phyloP scores from a whole-genome alignment of 331 rosid species.

The Quercus phellos region DNA sequence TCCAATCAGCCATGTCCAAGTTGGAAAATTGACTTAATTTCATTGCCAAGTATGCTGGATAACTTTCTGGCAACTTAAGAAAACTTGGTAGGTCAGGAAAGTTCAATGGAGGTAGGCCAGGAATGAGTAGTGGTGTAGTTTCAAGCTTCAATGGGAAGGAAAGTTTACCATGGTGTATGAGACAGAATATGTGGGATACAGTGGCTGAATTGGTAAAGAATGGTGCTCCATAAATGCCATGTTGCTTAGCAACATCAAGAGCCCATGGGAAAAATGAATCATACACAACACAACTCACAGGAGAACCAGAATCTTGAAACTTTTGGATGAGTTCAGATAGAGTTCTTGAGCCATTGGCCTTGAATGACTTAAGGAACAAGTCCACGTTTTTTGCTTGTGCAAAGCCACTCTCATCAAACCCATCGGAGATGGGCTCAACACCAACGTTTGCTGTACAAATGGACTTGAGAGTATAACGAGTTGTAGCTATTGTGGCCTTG shows the following conservation, averaged over 20 bases:
- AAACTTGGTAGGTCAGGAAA: slow-evolving; percentile 46
- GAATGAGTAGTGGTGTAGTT: slow-evolving; percentile 35
- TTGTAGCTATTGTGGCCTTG: slow-evolving; percentile 60
- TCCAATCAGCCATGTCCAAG: slow-evolving; percentile 49
- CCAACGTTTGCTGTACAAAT: slow-evolving; percentile 22
- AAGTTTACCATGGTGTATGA: slow-evolving; percentile 34
- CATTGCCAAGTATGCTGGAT: slow-evolving; percentile 66
- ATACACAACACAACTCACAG: slow-evolving; percentile 53
- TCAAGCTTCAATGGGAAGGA: slow-evolving; percentile 35
- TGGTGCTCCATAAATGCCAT: slow-evolving; percentile 44
- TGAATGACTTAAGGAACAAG: slow-evolving; percentile 37
- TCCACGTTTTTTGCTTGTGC: slow-evolving; percentile 24
- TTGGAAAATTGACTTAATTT: slow-evolving; percentile 56
- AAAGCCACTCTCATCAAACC: slow-evolving; percentile 39
- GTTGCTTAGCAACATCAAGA: slow-evolving; percentile 52
- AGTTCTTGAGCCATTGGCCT: slow-evolving; percentile 36
- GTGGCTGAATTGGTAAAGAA: slow-evolving; percentile 72
- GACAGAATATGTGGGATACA: slow-evolving; percentile 41
- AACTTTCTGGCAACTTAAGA: slow-evolving; percentile 45
- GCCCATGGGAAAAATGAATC: slow-evolving; percentile 67
- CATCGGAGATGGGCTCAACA: slow-evolving; percentile 48
- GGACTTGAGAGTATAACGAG: slow-evolving; percentile 43
- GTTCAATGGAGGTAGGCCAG: slow-evolving; percentile 50
- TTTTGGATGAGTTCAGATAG: slow-evolving; percentile 35
- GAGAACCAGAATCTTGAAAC: background rate